Conservation (phyloP, 148 eudicot species). For the Suaeda aralocaspica region DNA sequence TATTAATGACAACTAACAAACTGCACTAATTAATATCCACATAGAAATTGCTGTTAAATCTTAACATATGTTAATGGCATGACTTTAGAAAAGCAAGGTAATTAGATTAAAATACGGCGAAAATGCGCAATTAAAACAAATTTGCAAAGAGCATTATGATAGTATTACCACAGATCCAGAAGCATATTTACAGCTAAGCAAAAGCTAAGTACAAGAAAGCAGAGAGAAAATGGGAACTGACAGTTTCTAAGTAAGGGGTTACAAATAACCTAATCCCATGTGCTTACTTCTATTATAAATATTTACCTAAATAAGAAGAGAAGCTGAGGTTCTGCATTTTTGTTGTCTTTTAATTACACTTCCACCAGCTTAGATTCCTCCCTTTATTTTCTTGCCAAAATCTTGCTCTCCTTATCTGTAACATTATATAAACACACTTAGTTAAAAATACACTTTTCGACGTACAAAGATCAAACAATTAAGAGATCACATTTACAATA, state of each 20-base stretch:
- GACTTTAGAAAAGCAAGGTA: background rate
- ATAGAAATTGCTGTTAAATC: constrained; percentile 8
- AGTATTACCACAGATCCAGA: constrained; percentile 15
- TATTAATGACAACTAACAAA: constrained; percentile 8
- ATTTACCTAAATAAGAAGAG: constrained; percentile 17
- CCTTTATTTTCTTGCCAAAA: constrained; percentile 1
- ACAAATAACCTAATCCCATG: constrained; percentile 20
- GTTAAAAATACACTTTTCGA: background rate
- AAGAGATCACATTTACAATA: too few relatives aligned
- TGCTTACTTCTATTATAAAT: constrained; percentile 3
- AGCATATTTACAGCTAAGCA: constrained; percentile 19
- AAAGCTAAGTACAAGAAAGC: constrained; percentile 15
- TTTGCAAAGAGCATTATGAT: constrained; percentile 13
- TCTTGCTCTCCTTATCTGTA: constrained; percentile 21
- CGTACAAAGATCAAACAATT: constrained; percentile 16
- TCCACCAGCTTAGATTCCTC: constrained; percentile 8
- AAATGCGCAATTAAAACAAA: constrained; percentile 14
- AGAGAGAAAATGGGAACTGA: constrained; percentile 18
- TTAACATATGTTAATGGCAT: constrained; percentile 4
- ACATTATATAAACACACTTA: background rate
- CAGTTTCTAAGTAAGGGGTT: constrained; percentile 21
- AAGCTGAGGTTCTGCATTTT: constrained; percentile 2
- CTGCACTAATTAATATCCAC: background rate
- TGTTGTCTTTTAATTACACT: background rate
- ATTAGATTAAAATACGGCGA: background rate